Evolutionary conservation across 257 asterid species (phyloP).

Genomic region (Fraxinus excelsior): DNA sequence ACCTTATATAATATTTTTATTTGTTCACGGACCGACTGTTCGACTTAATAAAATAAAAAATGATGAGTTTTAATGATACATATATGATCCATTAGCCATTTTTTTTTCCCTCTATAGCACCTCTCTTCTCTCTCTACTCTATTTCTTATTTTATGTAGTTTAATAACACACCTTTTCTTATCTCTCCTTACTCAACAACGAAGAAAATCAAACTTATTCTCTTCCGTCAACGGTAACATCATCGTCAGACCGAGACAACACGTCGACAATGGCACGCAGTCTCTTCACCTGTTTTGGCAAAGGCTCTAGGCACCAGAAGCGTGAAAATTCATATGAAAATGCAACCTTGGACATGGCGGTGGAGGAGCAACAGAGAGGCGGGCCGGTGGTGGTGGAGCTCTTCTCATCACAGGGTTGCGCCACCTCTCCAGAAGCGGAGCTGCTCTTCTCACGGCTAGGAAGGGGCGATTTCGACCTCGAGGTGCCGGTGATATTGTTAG

Average conservation of each 20-base stretch:
- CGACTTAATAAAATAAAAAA: neutral
- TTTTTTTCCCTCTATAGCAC: slow-evolving; percentile 41
- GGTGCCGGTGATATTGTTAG: slow-evolving; percentile 64
- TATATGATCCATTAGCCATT: slow-evolving; percentile 38
- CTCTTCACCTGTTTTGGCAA: slow-evolving; percentile 64
- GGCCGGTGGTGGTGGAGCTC: slow-evolving; percentile 79
- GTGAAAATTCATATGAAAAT: slow-evolving; percentile 12
- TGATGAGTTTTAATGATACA: neutral
- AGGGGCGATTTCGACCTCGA: slow-evolving; percentile 79
- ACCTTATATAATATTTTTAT: neutral
- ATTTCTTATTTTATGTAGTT: neutral
- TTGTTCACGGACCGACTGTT: neutral
- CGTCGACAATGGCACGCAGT: slow-evolving; percentile 63
- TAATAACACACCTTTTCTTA: neutral
- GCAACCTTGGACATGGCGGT: slow-evolving; percentile 51
- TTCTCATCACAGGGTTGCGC: slow-evolving; percentile 96
- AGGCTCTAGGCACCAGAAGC: slow-evolving; percentile 22
- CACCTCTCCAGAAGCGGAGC: slow-evolving; percentile 87
- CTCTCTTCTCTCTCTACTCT: neutral
- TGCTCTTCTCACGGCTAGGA: slow-evolving; percentile 76
- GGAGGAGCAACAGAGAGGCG: slow-evolving; percentile 67
- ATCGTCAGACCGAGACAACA: slow-evolving; percentile 26
- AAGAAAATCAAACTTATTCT: neutral
- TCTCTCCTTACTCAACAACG: slow-evolving; percentile 11
- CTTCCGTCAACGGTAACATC: neutral